These are phyloP conservation scores for Trapa bicornis DNA, from an alignment of 345 rosid genomes.

Conservation along the genomic window DNA sequence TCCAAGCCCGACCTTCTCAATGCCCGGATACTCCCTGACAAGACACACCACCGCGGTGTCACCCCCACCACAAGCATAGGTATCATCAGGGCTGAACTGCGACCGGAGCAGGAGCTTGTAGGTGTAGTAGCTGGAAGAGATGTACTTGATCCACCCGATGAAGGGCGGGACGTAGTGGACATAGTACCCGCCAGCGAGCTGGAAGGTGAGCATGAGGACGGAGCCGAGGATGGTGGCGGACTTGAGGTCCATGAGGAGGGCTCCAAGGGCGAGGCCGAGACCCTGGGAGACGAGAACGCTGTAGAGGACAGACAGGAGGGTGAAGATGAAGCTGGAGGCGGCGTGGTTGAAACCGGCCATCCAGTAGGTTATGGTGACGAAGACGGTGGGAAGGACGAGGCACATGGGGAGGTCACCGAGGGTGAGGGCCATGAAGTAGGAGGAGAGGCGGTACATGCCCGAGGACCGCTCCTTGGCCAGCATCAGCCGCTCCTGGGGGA, in stretches of 20 bases:
- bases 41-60: conserved; percentile 12
- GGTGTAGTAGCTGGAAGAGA: conserved; percentile 26
- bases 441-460: conserved; percentile 68
- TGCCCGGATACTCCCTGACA: conserved; percentile 30
- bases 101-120: conserved; percentile 35
- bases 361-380: conserved; percentile 49
- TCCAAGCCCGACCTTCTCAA: conserved; percentile 31
- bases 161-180: conserved; percentile 41
- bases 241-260: conserved; percentile 33
- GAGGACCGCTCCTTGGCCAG: conserved; percentile 77
- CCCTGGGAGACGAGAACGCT: conserved; percentile 36
- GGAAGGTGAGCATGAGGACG: conserved; percentile 24
- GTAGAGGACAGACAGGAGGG: conserved; percentile 28
- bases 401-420: conserved; percentile 65
- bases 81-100: conserved; percentile 25
- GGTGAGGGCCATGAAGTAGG: conserved; percentile 61
- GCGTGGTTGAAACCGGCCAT: conserved; percentile 55
- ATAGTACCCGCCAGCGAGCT: conserved; percentile 37
- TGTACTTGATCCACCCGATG: conserved; percentile 32
- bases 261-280: conserved; percentile 47
- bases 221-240: conserved; percentile 29
- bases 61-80: conserved; percentile 16
- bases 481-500: conserved; percentile 74
- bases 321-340: conserved; percentile 23
- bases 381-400: conserved; percentile 45